phyloP scores from a whole-genome alignment of 177 flowering plant genomes.

The Vitis hybrid region DNA sequence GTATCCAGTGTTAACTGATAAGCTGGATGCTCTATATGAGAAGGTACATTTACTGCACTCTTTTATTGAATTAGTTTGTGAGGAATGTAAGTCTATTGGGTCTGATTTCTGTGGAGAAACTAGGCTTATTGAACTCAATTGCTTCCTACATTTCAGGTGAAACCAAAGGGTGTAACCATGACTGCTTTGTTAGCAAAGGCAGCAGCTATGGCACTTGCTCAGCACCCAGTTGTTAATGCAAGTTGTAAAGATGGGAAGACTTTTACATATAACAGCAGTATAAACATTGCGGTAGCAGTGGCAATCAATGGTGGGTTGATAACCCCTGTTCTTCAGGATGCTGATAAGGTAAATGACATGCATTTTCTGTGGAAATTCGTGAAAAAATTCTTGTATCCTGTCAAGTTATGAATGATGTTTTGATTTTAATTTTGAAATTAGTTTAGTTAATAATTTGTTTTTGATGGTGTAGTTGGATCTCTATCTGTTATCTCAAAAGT shows the following conservation, averaged over 20 bases:
- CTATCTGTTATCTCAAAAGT: slow-evolving; percentile 79
- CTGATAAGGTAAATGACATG: slow-evolving; percentile 67
- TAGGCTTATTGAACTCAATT: background rate
- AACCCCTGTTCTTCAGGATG: slow-evolving; percentile 95
- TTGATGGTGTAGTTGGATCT: slow-evolving; percentile 68
- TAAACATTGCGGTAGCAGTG: slow-evolving; percentile 92
- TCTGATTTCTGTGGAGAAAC: background rate
- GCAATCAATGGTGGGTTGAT: slow-evolving; percentile 92
- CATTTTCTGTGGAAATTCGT: background rate
- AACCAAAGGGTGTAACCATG: slow-evolving; percentile 93
- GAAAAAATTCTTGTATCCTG: background rate
- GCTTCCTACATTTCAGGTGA: slow-evolving; percentile 47
- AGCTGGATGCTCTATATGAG: slow-evolving; percentile 77
- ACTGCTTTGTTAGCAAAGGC: slow-evolving; percentile 90
- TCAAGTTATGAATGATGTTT: background rate
- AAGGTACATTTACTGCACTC: slow-evolving; percentile 46
- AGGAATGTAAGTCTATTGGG: background rate
- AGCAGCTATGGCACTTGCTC: slow-evolving; percentile 84
- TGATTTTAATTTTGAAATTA: slow-evolving; percentile 5
- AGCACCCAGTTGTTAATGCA: slow-evolving; percentile 88
- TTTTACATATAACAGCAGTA: slow-evolving; percentile 67
- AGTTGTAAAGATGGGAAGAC: slow-evolving; percentile 91
- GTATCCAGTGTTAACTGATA: slow-evolving; percentile 76
- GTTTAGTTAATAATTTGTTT: slow-evolving; percentile 2
- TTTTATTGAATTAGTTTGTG: background rate